Evolutionary conservation across 2,329 filamentous ascomycete genomes (phyloP), one percentile per base, ranked within the genome.

Genomic region (Drechslerella stenobrocha): DNA sequence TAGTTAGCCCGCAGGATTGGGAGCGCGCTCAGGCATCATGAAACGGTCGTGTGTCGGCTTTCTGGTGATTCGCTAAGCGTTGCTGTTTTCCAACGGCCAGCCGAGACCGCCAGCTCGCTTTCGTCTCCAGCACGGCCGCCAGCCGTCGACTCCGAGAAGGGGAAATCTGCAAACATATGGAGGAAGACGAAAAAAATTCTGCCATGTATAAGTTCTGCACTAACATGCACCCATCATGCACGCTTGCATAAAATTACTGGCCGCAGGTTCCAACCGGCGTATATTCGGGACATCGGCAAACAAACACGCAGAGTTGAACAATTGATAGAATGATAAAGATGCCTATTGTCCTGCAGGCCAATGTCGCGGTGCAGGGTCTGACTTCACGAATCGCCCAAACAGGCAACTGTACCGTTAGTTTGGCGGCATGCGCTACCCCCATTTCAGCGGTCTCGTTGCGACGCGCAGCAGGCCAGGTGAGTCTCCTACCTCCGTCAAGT

Each of bases 111-210:
- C 13, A n/a, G n/a, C 13, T 18, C 37, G n/a, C 15, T 20, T 42
- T 42, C 37, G 37, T 42, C 37, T 42, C 37, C 37, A 42, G 37
- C n/a, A n/a, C n/a, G n/a, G n/a, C n/a, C n/a, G n/a, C n/a, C n/a
- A n/a, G n/a, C n/a, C n/a, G n/a, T n/a, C n/a, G n/a, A n/a, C n/a
- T n/a, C n/a, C n/a, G n/a, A n/a, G n/a, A n/a, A n/a, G n/a, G n/a
- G n/a, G n/a, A n/a, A n/a, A n/a, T n/a, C n/a, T n/a, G n/a, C n/a
- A n/a, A 30, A 11, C 28, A 30, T 5, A 30, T 30, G 28, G 5
- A 30, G 28, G 5, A 30, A 30, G 11, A 11, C 5, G 28, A 30
- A 30, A 30, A 30, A 30, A 30, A 30, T 5, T 30, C 11, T 30
- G 5, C 11, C 28, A 11, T 30, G n/a, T n/a, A n/a, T n/a, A n/a